Percentiles rank a stretch among this genome's conserved stretches.
These are phyloP conservation scores for Stenogyne calaminthoides DNA, from an alignment of 305 asterid genomes.

Conservation along the genomic window DNA sequence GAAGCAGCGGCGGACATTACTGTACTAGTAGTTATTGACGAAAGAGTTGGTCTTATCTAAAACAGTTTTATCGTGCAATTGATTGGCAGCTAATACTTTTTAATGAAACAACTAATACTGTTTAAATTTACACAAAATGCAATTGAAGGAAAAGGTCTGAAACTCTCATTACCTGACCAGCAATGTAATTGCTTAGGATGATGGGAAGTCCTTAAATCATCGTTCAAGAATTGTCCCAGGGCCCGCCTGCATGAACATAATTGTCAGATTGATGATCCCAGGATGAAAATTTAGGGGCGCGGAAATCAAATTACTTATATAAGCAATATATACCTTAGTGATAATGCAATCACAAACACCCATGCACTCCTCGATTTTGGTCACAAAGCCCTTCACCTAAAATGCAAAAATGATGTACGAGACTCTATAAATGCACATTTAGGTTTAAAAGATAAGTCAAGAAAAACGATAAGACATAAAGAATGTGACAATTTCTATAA, in stretches of 20 bases:
- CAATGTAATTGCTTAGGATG: constrained; percentile 79
- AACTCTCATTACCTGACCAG: constrained; percentile 63
- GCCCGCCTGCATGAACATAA: constrained; percentile 68
- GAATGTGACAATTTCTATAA: neutral
- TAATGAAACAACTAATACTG: neutral
- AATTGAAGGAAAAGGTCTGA: neutral
- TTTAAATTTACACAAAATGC: neutral
- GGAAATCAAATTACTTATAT: neutral
- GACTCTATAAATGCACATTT: neutral
- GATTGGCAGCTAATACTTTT: neutral
- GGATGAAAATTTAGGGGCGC: neutral
- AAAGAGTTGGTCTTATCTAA: neutral
- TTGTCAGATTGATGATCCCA: neutral
- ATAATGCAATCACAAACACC: constrained; percentile 97
- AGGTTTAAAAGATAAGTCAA: no score
- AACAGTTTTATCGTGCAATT: neutral
- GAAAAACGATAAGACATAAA: no score
- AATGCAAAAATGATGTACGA: constrained; percentile 9
- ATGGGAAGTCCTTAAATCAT: constrained; percentile 94
- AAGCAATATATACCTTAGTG: constrained; percentile 63
- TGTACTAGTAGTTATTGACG: no score
- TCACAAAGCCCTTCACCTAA: constrained; percentile 94
- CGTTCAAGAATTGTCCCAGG: constrained; percentile 97
- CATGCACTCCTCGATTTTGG: constrained; percentile 95
- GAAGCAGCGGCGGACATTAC: no score